Percentiles rank a stretch among this genome's conserved stretches.
Conservation (phyloP, 768 basidiomycete genomes). For the Nidularia pulvinata region DNA sequence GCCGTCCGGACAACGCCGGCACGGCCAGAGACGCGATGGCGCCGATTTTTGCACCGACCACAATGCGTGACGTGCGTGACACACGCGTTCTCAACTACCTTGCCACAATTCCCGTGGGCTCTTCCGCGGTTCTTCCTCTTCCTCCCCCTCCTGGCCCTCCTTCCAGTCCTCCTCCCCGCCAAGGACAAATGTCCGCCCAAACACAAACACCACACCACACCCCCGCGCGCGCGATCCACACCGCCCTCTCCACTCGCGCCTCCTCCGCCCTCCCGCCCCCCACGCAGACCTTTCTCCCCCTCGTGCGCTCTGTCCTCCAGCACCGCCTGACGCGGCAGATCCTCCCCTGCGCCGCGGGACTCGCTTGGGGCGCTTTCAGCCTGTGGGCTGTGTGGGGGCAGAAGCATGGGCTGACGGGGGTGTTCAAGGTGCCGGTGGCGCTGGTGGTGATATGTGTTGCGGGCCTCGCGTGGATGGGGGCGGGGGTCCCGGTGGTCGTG, state of each 20-base stretch:
- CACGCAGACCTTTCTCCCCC: conserved; percentile 61
- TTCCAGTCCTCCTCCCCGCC: too few species aligned
- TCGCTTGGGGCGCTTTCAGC: conserved; percentile 41
- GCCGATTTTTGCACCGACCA: too few species aligned
- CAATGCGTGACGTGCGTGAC: too few species aligned
- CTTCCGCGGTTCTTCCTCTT: too few species aligned
- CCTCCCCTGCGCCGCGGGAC: conserved; percentile 47
- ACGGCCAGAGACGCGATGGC: too few species aligned
- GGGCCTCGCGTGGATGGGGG: conserved; percentile 43
- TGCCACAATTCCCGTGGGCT: too few species aligned
- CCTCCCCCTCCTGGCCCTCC: too few species aligned
- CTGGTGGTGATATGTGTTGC: conserved; percentile 43
- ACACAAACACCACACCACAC: neutral
- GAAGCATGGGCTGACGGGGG: conserved; percentile 21
- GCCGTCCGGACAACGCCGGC: too few species aligned
- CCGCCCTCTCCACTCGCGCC: conserved; percentile 42
- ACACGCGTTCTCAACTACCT: too few species aligned
- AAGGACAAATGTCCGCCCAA: too few species aligned
- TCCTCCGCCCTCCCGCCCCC: conserved; percentile 58
- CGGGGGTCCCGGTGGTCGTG: conserved; percentile 57
- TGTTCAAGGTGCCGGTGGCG: conserved; percentile 34
- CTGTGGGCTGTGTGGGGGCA: conserved; percentile 46
- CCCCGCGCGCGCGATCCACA: conserved; percentile 49
- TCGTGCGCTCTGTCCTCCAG: conserved; percentile 59
- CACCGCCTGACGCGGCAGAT: conserved; percentile 58